Evolutionary conservation across 2,329 filamentous ascomycete species (phyloP), one percentile per base, ranked within the genome.

Genomic region (Exophiala lecanii-corni): DNA sequence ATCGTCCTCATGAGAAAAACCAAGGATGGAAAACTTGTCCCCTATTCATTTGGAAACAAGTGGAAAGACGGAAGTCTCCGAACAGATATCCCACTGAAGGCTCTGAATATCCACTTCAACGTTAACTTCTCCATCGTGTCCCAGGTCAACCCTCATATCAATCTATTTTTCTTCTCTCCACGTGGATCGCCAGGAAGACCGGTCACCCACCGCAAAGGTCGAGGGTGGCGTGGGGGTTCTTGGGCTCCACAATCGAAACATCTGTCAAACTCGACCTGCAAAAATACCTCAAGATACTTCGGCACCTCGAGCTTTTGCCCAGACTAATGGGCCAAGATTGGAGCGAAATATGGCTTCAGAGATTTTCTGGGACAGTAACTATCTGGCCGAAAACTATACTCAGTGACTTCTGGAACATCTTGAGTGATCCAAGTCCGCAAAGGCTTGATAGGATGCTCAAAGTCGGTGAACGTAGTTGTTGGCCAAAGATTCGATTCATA

Each of bases 151-250:
- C 92, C 92, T 2, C 92, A 98, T 63, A 91, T 98, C 65, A 97
- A 95, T 59, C 81, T 97, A 19, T 98, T 98, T 74, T 97, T 98
- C 76, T 98, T 97, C 72, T 92, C 86, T 20, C 94, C 89, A 1
- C 79, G 92, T 21, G 92, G 92, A 9, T 84, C 86, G 0, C 91
- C 97, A 7, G 92, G 92, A 4, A 82, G 87, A 39, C 92, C 92
- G 7, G 92, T 97, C 13, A 96, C 89, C 0, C 92, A 98, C 64
- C 85, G 92, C 41, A 84, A 84, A 55, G 92, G 92, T 4, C 84
- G 89, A 35, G 92, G 92, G 43, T 98, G 92, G 92, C 83, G 92
- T 40, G 92, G 92, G 28, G 92, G 92, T 98, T 94, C 66, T 75
- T 98, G 10, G 91, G 92, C 50, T 91, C 84, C 5, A 91, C 92